Evolutionary conservation across 306 rosid genomes (phyloP), one percentile per base, ranked within the genome.

Genomic region (Vigna reflexopilosa): DNA sequence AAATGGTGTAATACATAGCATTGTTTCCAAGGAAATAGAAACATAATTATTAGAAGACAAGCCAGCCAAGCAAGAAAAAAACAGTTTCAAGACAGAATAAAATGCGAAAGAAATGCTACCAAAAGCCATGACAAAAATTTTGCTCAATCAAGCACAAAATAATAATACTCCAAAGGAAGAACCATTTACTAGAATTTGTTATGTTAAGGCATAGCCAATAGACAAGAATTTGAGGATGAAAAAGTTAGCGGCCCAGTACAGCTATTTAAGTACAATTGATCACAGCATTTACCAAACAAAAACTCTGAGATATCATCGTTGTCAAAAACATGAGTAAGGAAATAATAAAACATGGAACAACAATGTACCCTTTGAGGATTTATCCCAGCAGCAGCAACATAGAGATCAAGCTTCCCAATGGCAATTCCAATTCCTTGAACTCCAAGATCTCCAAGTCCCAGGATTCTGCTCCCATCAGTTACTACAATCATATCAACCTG

Each of bases 401-500:
- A 96, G 30, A 96, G 82, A 81, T 96, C 99, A 77, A 96, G 89
- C 89, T 96, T 96, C 83, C 99, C 98, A 64, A 96, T 84, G 11
- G 99, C 70, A 79, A 96, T 96, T 78, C 97, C 99, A 75, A 96
- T 96, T 73, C 99, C 99, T 9, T 96, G 99, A 85, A 96, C 94
- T 56, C 99, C 99, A 81, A 93, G 99, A 85, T 96, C 99, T 77
- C 99, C 99, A 83, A 93, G 99, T 72, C 99, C 99, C 73, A 96
- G 86, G 78, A 96, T 88, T 86, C 99, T 90, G 86, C 99, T 91
- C 81, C 99, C 99, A 85, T 96, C 99, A 1, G 97, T 96, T 57
- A 96, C 99, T 84, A 96, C 99, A 84, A 96, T 96, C 98, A 96
- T 96, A 85, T 96, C 99, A 76, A 96, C 99, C 99, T 96, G 97